Evolutionary conservation across 805 yeast genomes (phyloP), one percentile per base, ranked within the genome.

Genomic region (Candida yuanshanica): DNA sequence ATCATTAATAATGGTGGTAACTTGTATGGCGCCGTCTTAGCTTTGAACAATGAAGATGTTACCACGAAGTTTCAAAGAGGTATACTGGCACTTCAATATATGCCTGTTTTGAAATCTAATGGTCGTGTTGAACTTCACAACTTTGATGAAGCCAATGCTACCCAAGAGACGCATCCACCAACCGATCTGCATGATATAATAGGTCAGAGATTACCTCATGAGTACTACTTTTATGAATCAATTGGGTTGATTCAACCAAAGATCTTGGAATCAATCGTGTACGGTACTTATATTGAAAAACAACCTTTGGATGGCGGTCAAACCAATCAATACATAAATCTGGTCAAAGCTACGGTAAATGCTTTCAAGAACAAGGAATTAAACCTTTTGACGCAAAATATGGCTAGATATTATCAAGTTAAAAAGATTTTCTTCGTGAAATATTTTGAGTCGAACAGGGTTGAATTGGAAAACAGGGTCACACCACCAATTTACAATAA

Each of bases 151-250:
- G 31, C 38, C 2, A 37, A 33, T 20, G 13, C 20, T 8, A 20
- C 20, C 7, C 41, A 41, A 21, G 37, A 44, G 17, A 18, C 44
- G 34, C 35, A 32, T 17, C 50, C 51, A 16, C 97, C 98, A 4
- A 75, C 77, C 46, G 95, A 89, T 59, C 67, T 86, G 11, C 93
- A 86, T 58, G 89, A 81, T 35, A 75, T 89, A 36, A 72, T 93
- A 37, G 88, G 95, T 9, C 87, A 84, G 59, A 76, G 90, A 56
- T 68, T 93, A 38, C 95, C 97, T 2, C 84, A 87, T 40, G 98
- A 90, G 62, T 70, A 83, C 33, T 82, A 77, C 54, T 89, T 82
- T 58, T 93, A 88, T 60, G 78, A 78, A 56, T 82, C 95, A 1
- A 61, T 83, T 43, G 98, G 97, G 2, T 58, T 90, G 20, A 65